Conservation (phyloP, 306 rosid genomes). For the Rosa persica region DNA sequence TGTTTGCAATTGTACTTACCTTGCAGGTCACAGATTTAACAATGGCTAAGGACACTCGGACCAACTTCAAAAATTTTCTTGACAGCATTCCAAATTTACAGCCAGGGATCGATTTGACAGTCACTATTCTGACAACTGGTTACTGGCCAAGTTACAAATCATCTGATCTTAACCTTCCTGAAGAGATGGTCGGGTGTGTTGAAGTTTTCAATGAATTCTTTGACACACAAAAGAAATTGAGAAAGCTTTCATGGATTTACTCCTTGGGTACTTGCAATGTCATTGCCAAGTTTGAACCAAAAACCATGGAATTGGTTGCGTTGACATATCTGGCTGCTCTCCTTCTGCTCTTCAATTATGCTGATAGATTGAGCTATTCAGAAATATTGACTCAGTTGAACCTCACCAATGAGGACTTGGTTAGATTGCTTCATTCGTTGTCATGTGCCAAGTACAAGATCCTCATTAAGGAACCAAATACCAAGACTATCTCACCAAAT, state of each 20-base stretch:
- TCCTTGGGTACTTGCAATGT: slow-evolving; percentile 60
- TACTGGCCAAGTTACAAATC: slow-evolving; percentile 30
- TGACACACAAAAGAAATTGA: slow-evolving; percentile 37
- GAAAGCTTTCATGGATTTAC: slow-evolving; percentile 67
- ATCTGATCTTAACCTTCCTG: slow-evolving; percentile 56
- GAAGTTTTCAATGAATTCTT: slow-evolving; percentile 59
- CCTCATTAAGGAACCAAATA: too few relatives aligned
- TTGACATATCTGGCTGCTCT: too few relatives aligned
- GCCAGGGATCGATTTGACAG: too few relatives aligned
- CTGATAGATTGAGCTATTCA: too few relatives aligned
- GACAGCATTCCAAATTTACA: too few relatives aligned
- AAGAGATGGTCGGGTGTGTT: slow-evolving; percentile 67
- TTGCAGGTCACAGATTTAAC: slow-evolving; percentile 58
- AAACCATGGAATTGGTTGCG: too few relatives aligned
- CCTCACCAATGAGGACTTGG: slow-evolving; percentile 45
- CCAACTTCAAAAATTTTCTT: too few relatives aligned
- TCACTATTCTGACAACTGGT: too few relatives aligned
- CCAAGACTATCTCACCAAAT: slow-evolving; percentile 35
- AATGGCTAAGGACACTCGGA: slow-evolving; percentile 55
- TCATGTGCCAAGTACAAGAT: slow-evolving; percentile 28
- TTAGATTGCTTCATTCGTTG: slow-evolving; percentile 63
- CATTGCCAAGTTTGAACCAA: slow-evolving; percentile 25
- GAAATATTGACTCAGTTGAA: slow-evolving; percentile 33
- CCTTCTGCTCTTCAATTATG: too few relatives aligned
- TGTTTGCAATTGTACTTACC: not conserved